A percentile compares a stretch with the other conserved stretches of the same genome.
These are phyloP conservation scores for Gossypium schwendimanii DNA, from an alignment of 441 rosid species.

Conservation along the genomic window DNA sequence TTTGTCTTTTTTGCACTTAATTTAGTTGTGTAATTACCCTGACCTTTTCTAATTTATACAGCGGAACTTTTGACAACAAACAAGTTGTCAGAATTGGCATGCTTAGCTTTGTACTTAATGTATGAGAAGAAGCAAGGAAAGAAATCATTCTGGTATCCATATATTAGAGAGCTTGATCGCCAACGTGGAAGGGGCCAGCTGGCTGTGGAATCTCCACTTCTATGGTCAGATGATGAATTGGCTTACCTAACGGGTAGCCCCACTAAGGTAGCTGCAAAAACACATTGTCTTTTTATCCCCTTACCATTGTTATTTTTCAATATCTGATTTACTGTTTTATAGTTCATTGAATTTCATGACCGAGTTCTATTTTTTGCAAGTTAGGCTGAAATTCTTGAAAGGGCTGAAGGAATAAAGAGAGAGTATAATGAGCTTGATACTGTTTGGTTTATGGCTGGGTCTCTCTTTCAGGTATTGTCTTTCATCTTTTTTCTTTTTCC, in stretches of 20 bases:
- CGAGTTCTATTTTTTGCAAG: constrained; percentile 24
- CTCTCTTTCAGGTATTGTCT: constrained; percentile 74
- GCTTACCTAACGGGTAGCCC: constrained; percentile 87
- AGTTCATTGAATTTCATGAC: constrained; percentile 18
- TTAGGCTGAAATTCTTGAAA: constrained; percentile 77
- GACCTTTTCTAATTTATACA: constrained; percentile 22
- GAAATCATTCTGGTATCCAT: constrained; percentile 90
- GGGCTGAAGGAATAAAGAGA: constrained; percentile 79
- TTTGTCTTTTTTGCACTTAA: neutral
- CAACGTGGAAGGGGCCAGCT: constrained; percentile 91
- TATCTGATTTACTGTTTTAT: neutral
- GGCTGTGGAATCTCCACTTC: constrained; percentile 88
- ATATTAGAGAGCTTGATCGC: constrained; percentile 93
- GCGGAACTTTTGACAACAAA: constrained; percentile 85
- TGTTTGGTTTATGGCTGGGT: constrained; percentile 98
- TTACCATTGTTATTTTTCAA: neutral
- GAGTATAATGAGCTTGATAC: constrained; percentile 87
- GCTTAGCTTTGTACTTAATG: constrained; percentile 90
- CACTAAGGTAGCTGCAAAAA: constrained; percentile 49
- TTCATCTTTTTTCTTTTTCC: constrained; percentile 2
- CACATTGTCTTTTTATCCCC: neutral
- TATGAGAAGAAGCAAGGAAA: constrained; percentile 96
- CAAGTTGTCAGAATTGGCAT: constrained; percentile 87
- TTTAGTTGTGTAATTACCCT: constrained; percentile 8
- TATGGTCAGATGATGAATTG: constrained; percentile 83